These are phyloP conservation scores for Cystobasidium ongulense DNA, from an alignment of 768 basidiomycete genomes.

Conservation along the genomic window DNA sequence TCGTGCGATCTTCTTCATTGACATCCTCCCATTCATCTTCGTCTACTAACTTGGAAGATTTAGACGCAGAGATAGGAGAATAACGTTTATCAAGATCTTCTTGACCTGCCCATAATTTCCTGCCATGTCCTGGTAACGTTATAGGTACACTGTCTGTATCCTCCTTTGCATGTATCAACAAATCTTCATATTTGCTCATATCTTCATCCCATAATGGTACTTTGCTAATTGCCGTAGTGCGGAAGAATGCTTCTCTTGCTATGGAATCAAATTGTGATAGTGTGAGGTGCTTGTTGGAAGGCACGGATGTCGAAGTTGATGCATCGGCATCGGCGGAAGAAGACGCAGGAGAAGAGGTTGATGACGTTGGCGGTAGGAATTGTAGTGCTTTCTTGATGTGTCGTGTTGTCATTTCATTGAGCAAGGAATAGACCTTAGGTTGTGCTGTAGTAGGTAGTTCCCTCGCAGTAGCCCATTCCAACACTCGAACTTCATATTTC, in stretches of 20 bases:
- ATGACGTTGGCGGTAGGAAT: conserved; percentile 16
- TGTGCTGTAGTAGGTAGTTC: not conserved
- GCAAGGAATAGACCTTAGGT: not conserved
- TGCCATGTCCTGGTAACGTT: conserved; percentile 9
- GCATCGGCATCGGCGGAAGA: not conserved
- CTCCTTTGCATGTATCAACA: not conserved
- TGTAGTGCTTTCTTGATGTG: conserved; percentile 39
- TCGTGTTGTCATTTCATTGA: conserved; percentile 34
- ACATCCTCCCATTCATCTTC: conserved; percentile 19
- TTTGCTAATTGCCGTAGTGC: conserved; percentile 10
- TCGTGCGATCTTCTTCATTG: not conserved
- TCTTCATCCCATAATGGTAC: conserved; percentile 19
- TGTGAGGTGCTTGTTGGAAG: not conserved
- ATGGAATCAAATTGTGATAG: not conserved
- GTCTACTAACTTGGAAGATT: not conserved
- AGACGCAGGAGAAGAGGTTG: not conserved
- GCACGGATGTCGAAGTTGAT: not conserved
- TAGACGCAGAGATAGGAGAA: not conserved
- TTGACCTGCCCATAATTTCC: conserved; percentile 29
- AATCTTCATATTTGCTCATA: not conserved
- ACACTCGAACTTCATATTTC: not conserved
- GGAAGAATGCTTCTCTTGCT: conserved; percentile 25
- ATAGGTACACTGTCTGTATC: not conserved
- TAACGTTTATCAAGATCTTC: not conserved
- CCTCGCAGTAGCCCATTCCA: conserved; percentile 5